Evolutionary conservation across 768 basidiomycete genomes (phyloP).

Genomic region (Asterophora parasitica): DNA sequence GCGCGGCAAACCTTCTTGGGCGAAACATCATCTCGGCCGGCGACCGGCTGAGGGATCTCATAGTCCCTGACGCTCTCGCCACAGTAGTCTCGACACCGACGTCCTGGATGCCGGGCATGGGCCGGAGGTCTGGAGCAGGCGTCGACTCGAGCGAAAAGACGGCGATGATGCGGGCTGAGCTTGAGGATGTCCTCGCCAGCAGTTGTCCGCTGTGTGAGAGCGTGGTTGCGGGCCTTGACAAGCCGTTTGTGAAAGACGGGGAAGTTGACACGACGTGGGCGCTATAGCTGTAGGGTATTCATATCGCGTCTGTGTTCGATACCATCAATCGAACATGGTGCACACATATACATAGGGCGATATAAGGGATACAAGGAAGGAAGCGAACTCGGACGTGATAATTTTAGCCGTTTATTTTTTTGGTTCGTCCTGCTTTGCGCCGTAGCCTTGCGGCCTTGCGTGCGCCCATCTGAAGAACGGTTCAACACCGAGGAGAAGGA

Average conservation of each 20-base stretch:
- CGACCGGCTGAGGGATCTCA: slow-evolving; percentile 85
- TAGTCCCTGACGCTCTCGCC: slow-evolving; percentile 90
- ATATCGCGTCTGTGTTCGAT: too few relatives aligned
- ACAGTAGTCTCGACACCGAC: slow-evolving; percentile 72
- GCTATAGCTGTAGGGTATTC: slow-evolving; percentile 49
- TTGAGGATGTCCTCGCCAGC: slow-evolving; percentile 86
- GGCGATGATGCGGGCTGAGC: slow-evolving; percentile 73
- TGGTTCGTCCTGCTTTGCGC: slow-evolving; percentile 68
- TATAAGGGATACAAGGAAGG: neutral
- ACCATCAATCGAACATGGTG: slow-evolving; percentile 9
- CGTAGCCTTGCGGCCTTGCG: slow-evolving; percentile 70
- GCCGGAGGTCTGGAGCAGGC: slow-evolving; percentile 45
- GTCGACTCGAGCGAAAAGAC: slow-evolving; percentile 53
- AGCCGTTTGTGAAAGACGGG: slow-evolving; percentile 76
- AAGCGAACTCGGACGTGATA: slow-evolving; percentile 4
- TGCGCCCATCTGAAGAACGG: slow-evolving; percentile 63
- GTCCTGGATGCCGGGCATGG: slow-evolving; percentile 75
- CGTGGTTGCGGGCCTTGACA: slow-evolving; percentile 80
- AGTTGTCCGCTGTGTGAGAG: slow-evolving; percentile 93
- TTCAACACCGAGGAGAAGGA: neutral
- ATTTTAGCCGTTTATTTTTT: slow-evolving; percentile 71
- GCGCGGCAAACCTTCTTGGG: slow-evolving; percentile 64
- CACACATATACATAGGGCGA: slow-evolving; percentile 9
- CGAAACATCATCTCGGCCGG: slow-evolving; percentile 84
- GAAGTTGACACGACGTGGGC: slow-evolving; percentile 79